Conservation (phyloP, 78 protist species). For the Tieghemostelium lacteum region DNA sequence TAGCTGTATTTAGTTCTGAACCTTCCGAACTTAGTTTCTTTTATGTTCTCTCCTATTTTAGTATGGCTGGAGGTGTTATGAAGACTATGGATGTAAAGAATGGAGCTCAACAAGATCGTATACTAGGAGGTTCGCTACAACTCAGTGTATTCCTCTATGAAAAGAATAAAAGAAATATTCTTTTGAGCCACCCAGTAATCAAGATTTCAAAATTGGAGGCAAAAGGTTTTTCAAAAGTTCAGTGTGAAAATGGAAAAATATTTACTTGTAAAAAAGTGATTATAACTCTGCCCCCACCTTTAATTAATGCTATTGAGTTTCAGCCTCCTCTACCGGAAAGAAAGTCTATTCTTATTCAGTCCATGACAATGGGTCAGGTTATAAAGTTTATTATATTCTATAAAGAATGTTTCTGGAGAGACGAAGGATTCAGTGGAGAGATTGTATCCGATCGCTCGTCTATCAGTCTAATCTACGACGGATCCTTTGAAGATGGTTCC, state of each 20-base stretch:
- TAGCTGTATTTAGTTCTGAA: background rate
- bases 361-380: slow-evolving; percentile 52
- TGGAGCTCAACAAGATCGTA: slow-evolving; percentile 68
- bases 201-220: background rate
- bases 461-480: slow-evolving; percentile 24
- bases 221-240: background rate
- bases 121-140: slow-evolving; percentile 32
- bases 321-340: slow-evolving; percentile 11
- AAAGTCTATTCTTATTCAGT: background rate
- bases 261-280: background rate
- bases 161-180: background rate
- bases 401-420: slow-evolving; percentile 52
- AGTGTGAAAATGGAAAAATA: background rate
- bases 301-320: background rate
- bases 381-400: slow-evolving; percentile 67
- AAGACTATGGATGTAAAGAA: background rate
- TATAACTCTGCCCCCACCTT: background rate
- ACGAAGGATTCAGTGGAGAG: slow-evolving; percentile 55
- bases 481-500: slow-evolving; percentile 44
- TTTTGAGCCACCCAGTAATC: background rate
- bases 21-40: slow-evolving; percentile 24
- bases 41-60: slow-evolving; percentile 11
- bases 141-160: background rate
- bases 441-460: slow-evolving; percentile 16
- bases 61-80: slow-evolving; percentile 34